Evolutionary conservation across 345 rosid genomes (phyloP).

Genomic region (Hibiscus syriacus): DNA sequence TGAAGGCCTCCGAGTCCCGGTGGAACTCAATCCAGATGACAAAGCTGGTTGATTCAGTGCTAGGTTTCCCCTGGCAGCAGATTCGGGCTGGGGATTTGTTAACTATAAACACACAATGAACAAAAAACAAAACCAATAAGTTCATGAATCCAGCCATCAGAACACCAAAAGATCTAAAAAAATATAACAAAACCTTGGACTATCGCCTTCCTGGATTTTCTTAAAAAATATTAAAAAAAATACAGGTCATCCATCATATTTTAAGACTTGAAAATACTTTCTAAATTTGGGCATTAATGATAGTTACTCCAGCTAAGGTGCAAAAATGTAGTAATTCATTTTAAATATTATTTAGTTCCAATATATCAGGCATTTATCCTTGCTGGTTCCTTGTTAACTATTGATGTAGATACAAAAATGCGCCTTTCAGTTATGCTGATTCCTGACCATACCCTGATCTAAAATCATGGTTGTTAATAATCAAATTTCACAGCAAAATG

Average conservation of each 20-base stretch:
- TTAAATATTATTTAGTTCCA: background rate
- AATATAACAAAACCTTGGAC: slow-evolving; percentile 3
- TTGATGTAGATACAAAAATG: background rate
- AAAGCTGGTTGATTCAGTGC: slow-evolving; percentile 54
- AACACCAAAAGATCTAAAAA: background rate
- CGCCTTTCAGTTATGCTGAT: background rate
- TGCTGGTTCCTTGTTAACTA: background rate
- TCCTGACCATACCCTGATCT: background rate
- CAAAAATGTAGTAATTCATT: background rate
- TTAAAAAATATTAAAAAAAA: background rate
- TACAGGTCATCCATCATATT: background rate
- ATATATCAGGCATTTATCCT: background rate
- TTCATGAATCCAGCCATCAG: slow-evolving; percentile 8
- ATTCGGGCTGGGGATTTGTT: slow-evolving; percentile 61
- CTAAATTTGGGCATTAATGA: slow-evolving; percentile 3
- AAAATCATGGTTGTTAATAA: background rate
- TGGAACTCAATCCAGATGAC: slow-evolving; percentile 63
- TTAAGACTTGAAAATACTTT: background rate
- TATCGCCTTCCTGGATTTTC: background rate
- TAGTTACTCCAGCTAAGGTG: background rate
- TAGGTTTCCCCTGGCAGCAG: slow-evolving; percentile 47
- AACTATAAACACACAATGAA: slow-evolving; percentile 37
- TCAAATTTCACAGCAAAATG: slow-evolving; percentile 6
- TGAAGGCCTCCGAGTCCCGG: slow-evolving; percentile 65
- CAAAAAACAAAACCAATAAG: slow-evolving; percentile 16